Evolutionary conservation across 1,284 basidiomycete genomes (phyloP).

Genomic region (Leccinum fallax): DNA sequence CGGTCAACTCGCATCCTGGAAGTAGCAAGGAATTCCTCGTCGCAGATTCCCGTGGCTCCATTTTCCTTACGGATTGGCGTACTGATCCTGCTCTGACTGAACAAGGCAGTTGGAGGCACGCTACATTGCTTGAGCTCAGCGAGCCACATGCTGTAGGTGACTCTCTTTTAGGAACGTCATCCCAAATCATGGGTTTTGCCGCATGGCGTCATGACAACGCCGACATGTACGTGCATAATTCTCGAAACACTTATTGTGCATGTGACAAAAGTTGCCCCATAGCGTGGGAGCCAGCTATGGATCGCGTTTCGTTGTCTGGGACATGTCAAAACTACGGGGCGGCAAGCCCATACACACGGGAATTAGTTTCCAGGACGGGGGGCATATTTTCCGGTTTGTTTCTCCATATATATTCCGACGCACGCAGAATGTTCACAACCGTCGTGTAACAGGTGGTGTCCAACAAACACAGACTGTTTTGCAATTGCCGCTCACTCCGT

Average conservation of each 20-base stretch:
- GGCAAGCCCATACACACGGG: constrained; percentile 67
- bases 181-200: constrained; percentile 55
- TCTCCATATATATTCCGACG: background rate
- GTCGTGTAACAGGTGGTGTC: constrained; percentile 61
- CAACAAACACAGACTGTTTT: constrained; percentile 72
- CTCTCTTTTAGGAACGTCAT: constrained; percentile 48
- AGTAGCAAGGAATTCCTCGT: constrained; percentile 77
- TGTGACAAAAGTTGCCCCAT: constrained; percentile 14
- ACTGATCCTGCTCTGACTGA: constrained; percentile 61
- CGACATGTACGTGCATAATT: constrained; percentile 61
- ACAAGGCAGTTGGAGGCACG: constrained; percentile 57
- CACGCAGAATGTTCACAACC: constrained; percentile 10
- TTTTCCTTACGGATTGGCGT: constrained; percentile 79
- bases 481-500: constrained; percentile 66
- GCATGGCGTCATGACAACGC: constrained; percentile 69
- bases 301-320: constrained; percentile 71
- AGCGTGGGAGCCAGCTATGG: constrained; percentile 78
- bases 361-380: constrained; percentile 64
- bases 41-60: constrained; percentile 68
- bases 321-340: constrained; percentile 66
- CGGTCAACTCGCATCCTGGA: constrained; percentile 69
- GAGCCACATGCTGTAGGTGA: constrained; percentile 66
- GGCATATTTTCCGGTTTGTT: constrained; percentile 64
- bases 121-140: constrained; percentile 67
- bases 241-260: background rate